Base-by-base conservation (phyloP, 441 rosid genomes). In the Gossypium aridum region DNA sequence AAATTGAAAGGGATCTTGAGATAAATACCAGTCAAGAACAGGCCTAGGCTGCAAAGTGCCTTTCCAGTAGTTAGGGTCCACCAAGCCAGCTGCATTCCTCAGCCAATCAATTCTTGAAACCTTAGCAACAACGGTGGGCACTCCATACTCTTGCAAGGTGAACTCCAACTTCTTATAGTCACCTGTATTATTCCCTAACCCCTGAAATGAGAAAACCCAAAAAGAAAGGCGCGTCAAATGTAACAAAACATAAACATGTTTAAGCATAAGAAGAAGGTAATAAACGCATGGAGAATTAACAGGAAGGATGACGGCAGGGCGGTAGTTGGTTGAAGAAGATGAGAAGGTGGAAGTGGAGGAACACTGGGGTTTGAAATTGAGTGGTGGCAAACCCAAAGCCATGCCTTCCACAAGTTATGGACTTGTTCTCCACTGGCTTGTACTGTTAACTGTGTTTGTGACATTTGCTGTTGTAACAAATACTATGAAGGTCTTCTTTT, bases 221-320 rank as follows among this genome's bases (percentile, higher is more conserved):
- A 25, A 51, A 6, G 28, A 19, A 12, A 31, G 37, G n/a, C n/a
- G 25, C 10, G 39, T 64, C 43, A 65, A 34, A 54, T 39, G 63
- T 9, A 65, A 43, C 56, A 73, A 4, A 39, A 47, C 43, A n/a
- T 10, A 37, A 13, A 19, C 10, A 55, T 60, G n/a, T 3, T 8
- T 8, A 16, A 25, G 8, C 9, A 34, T 37, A 65, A 19, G 10
- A 4, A 7, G 53, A 2, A 45, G 10, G 13, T 9, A 7, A n/a
- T 1, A 22, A 43, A 25, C 8, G 65, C 17, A 39, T 19, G 64
- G 31, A 17, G 57, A 57, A 1, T 23, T 80, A 75, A 93, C 99
- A 51, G 99, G 98, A 76, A 94, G 99, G 77, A 94, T 92, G 74
- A 92, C 89, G 37, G 93, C 96, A 8, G 98, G 96, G 54, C 98